Base-by-base conservation (phyloP, 192 early-diverging fungal species). In the Podila epicladia region DNA sequence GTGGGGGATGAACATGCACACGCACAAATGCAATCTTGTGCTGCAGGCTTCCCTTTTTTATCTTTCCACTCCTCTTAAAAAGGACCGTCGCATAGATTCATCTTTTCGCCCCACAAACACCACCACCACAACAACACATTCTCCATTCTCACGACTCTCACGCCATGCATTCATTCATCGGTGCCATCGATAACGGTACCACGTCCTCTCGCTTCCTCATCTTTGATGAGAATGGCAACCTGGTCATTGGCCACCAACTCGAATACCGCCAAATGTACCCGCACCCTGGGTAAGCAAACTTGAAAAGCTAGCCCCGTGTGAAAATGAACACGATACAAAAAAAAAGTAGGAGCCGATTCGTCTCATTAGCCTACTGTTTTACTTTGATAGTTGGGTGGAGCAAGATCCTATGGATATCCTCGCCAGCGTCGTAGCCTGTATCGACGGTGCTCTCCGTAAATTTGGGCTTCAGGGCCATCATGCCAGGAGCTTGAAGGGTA, bases 101-200 rank as follows among this genome's bases (percentile, higher is more conserved):
- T 55, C 53, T 55, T 55, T 55, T 55, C 5, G 3, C 24, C 20
- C 24, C 53, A 55, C 53, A 55, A n/a, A n/a, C n/a, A n/a, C n/a
- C 9, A 55, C n/a, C 6, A 6, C 4, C 53, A 26, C 53, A n/a
- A 24, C n/a, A 55, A n/a, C 22, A 24, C 22, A 24, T 9, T 1
- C 24, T 22, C 31, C 64, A 51, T 35, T 50, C 57, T 15, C 0
- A 63, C 24, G 13, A 62, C 15, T 3, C 29, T 31, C 41, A 62
- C 26, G 2, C 4, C 38, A 74, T 72, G 69, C 82, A 84, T n/a
- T 68, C 71, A 51, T 93, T 88, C 73, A 82, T 95, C 45, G 96
- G 93, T 24, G 87, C 96, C 71, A 96, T 98, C 67, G 97, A 98
- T 87, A 95, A 98, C 86, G 97, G 97, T 70, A 98, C 97, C 19